phyloP scores from a whole-genome alignment of 352 stramenopile genomes.

The Elongisporangium undulatum region DNA sequence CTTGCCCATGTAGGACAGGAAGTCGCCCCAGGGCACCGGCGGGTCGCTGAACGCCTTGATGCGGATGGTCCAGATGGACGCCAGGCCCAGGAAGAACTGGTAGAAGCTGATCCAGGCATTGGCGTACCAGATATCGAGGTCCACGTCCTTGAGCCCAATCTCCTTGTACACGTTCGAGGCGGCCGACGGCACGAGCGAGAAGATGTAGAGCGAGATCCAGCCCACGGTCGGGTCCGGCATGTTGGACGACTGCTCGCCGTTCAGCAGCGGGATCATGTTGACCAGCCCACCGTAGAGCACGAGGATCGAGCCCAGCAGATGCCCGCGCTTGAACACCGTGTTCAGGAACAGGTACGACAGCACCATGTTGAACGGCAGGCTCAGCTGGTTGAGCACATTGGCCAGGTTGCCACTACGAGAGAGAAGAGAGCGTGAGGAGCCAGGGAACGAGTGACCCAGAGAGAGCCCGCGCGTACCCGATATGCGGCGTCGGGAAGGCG shows the following conservation, averaged over 20 bases:
- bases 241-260: slow-evolving; percentile 55
- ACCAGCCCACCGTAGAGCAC: slow-evolving; percentile 84
- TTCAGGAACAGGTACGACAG: slow-evolving; percentile 76
- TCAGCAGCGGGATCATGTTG: slow-evolving; percentile 78
- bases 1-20: slow-evolving; percentile 59
- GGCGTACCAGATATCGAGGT: slow-evolving; percentile 87
- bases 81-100: slow-evolving; percentile 66
- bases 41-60: slow-evolving; percentile 79
- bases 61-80: slow-evolving; percentile 76
- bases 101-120: slow-evolving; percentile 87
- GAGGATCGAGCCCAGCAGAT: slow-evolving; percentile 81
- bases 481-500: slow-evolving; percentile 81
- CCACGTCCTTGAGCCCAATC: slow-evolving; percentile 83
- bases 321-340: slow-evolving; percentile 76
- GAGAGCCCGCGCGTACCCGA: slow-evolving; percentile 41
- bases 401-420: slow-evolving; percentile 65
- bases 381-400: slow-evolving; percentile 83
- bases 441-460: neutral
- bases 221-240: slow-evolving; percentile 66
- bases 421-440: neutral
- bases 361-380: slow-evolving; percentile 86
- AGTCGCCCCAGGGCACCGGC: slow-evolving; percentile 67
- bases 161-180: slow-evolving; percentile 88
- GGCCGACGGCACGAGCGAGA: slow-evolving; percentile 62
- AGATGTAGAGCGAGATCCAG: slow-evolving; percentile 79